phyloP scores from a whole-genome alignment of 1,284 basidiomycete species.

The Fomitopsis schrenkii region DNA sequence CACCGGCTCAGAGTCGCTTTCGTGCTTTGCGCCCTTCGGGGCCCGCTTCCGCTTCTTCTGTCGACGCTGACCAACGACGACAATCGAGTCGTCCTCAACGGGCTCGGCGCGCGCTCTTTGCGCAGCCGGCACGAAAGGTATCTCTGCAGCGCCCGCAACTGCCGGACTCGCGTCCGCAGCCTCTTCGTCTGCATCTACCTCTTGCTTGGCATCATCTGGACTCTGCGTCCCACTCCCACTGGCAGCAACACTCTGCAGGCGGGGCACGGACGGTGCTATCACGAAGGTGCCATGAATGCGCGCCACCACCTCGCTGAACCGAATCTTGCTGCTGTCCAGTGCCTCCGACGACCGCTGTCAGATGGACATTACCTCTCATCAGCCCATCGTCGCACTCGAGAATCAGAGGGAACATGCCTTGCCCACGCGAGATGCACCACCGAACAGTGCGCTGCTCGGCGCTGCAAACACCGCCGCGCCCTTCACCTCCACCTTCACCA shows the following conservation, averaged over 20 bases:
- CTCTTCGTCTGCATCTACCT: constrained; percentile 8
- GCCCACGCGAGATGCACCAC: constrained; percentile 9
- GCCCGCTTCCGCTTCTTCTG: constrained; percentile 59
- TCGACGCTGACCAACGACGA: constrained; percentile 62
- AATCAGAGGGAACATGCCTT: background rate
- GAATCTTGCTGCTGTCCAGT: constrained; percentile 6
- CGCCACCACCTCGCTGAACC: constrained; percentile 34
- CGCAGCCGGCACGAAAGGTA: constrained; percentile 65
- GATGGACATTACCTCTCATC: background rate
- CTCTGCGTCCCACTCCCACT: no score
- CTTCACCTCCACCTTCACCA: background rate
- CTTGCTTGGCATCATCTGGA: constrained; percentile 1
- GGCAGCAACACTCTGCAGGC: background rate
- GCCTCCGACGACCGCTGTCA: background rate
- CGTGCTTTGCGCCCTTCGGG: constrained; percentile 11
- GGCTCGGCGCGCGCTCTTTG: constrained; percentile 31
- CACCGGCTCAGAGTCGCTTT: constrained; percentile 13
- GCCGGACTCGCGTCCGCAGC: constrained; percentile 34
- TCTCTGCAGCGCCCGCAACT: constrained; percentile 32
- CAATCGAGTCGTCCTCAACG: constrained; percentile 56
- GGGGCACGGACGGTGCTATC: constrained; percentile 46
- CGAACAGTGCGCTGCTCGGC: constrained; percentile 39
- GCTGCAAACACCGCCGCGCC: constrained; percentile 19
- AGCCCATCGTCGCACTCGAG: background rate
- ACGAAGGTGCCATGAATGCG: constrained; percentile 39